Evolutionary conservation across 805 yeast species (phyloP), one percentile per base, ranked within the genome.

Genomic region (Metschnikowia hibisci): DNA sequence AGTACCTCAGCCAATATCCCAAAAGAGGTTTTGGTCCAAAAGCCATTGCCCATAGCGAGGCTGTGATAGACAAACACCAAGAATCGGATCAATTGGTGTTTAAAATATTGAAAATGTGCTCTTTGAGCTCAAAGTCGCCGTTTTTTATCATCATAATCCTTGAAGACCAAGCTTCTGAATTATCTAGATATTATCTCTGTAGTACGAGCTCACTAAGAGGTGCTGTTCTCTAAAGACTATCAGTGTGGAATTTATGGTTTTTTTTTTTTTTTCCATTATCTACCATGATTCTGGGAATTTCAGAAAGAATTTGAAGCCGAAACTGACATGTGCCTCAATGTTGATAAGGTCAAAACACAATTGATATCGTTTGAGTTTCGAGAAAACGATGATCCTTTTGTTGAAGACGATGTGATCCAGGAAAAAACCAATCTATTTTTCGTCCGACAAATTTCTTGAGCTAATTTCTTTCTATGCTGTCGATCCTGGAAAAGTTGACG

Each of bases 11-110:
- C n/a, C n/a, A n/a, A n/a, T n/a, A n/a, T 41, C 91, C 90, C 1
- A 69, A 79, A 29, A 64, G 82, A 43, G 90, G 93, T 0, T 55
- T 88, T 8, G 96, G 96, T 0, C 70, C 66, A 1, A 73, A 74
- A 28, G 64, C 83, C 0, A 46, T 76, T 3, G 68, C 67, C 2
- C 53, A 51, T 8, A 20, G 50, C 37, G 52, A 51, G 14, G 13
- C 20, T 1, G 4, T 47, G 8, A 56, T 77, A 15, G 66, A 59
- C 20, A 38, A 41, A 32, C 41, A 55, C 28, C 34, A 34, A 32
- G 14, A 15, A 15, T 15, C 33, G 3, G 27, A 10, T 4, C 27
- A 22, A 14, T 47, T 45, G 44, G 47, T 50, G 2, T 40, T 40
- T 20, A 42, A 37, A 8, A 43, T 44, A 0, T 44, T 60, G 39